A percentile compares a stretch with the other conserved stretches of the same genome.
Conservation (phyloP, 805 yeast species). For the Sugiyamaella qingdaonensis region DNA sequence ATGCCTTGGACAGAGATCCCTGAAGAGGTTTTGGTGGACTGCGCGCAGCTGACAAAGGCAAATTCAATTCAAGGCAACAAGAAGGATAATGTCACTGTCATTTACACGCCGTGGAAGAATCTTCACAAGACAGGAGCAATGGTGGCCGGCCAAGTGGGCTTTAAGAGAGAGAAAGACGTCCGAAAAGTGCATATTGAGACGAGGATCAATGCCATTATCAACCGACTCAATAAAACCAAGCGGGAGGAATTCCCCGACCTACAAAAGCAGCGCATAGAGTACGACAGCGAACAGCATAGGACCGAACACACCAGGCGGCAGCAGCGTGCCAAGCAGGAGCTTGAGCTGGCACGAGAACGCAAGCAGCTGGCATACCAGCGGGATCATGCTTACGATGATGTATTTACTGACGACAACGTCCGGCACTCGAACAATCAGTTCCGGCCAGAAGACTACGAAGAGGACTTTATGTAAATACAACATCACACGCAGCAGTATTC, state of each 20-base stretch:
- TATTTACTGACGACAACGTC: slow-evolving; percentile 45
- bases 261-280: slow-evolving; percentile 38
- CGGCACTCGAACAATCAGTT: slow-evolving; percentile 44
- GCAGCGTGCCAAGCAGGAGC: slow-evolving; percentile 39
- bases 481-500: too few relatives aligned
- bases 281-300: slow-evolving; percentile 35
- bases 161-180: slow-evolving; percentile 54
- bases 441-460: slow-evolving; percentile 50
- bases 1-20: slow-evolving; percentile 47
- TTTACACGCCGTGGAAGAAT: slow-evolving; percentile 72
- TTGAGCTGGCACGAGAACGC: slow-evolving; percentile 31
- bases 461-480: slow-evolving; percentile 47
- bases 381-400: slow-evolving; percentile 44
- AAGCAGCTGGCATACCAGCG: slow-evolving; percentile 32
- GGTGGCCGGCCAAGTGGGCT: slow-evolving; percentile 78
- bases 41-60: slow-evolving; percentile 71
- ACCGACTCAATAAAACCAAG: slow-evolving; percentile 61
- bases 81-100: slow-evolving; percentile 57
- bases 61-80: slow-evolving; percentile 76
- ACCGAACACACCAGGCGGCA: slow-evolving; percentile 33
- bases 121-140: slow-evolving; percentile 61
- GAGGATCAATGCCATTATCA: slow-evolving; percentile 56
- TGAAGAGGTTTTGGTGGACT: slow-evolving; percentile 47
- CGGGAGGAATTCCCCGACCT: slow-evolving; percentile 51
- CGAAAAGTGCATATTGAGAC: slow-evolving; percentile 50